phyloP scores from a whole-genome alignment of 495 filamentous ascomycete genomes.

The Polyplosphaeria fusca region DNA sequence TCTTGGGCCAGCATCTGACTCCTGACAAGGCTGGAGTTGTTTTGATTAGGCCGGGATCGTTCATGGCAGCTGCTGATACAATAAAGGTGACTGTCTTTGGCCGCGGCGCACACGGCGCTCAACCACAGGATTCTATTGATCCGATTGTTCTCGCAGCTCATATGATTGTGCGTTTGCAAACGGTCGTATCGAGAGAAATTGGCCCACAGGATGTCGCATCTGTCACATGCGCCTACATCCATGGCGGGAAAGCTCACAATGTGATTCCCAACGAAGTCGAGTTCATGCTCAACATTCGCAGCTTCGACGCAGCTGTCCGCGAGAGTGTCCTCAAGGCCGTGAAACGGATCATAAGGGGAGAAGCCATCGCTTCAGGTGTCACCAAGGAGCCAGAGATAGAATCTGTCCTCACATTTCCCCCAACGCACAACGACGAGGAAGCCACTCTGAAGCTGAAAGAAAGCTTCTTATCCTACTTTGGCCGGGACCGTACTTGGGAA shows the following conservation, averaged over 20 bases:
- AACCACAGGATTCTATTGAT: slow-evolving; percentile 5
- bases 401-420: not conserved
- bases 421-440: not conserved
- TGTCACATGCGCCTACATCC: not conserved
- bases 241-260: not conserved
- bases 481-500: not conserved
- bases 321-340: not conserved
- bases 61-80: not conserved
- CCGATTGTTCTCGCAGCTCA: not conserved
- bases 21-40: slow-evolving; percentile 33
- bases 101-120: slow-evolving; percentile 1
- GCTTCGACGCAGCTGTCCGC: not conserved
- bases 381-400: not conserved
- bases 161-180: not conserved
- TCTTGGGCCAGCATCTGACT: slow-evolving; percentile 59
- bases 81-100: slow-evolving; percentile 4
- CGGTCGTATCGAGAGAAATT: not conserved
- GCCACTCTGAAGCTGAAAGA: not conserved
- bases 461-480: not conserved
- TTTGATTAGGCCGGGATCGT: not conserved
- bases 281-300: not conserved
- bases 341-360: not conserved
- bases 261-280: not conserved
- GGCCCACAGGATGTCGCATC: not conserved
- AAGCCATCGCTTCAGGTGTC: not conserved